Evolutionary conservation across 2,329 filamentous ascomycete species (phyloP).

Genomic region (Bipolaris sorokiniana): DNA sequence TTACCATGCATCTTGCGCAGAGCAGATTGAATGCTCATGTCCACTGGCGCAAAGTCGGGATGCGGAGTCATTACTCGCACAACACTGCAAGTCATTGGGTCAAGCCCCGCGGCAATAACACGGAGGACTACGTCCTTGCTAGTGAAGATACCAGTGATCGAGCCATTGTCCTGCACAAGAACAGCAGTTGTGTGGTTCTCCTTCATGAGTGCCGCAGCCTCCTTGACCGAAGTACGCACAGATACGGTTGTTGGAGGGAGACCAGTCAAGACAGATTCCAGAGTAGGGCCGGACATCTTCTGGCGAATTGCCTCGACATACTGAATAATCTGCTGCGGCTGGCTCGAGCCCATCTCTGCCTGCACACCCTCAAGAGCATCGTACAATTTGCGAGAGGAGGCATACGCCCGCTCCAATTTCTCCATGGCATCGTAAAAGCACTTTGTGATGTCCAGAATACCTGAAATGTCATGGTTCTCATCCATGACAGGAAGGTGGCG

Average conservation of each 20-base stretch:
- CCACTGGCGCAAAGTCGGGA: conserved; percentile 96
- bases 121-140: conserved; percentile 98
- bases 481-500: conserved; percentile 98
- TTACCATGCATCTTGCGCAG: conserved; percentile 98
- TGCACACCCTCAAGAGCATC: conserved; percentile 97
- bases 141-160: conserved; percentile 98
- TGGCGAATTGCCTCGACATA: conserved; percentile 94
- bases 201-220: conserved; percentile 95
- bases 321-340: conserved; percentile 98
- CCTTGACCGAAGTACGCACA: conserved; percentile 93
- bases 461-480: conserved; percentile 98
- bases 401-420: conserved; percentile 96
- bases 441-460: conserved; percentile 97
- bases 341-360: conserved; percentile 91
- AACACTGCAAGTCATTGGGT: conserved; percentile 93
- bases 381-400: conserved; percentile 96
- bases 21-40: conserved; percentile 98
- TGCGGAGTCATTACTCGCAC: conserved; percentile 99
- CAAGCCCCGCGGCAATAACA: conserved; percentile 94
- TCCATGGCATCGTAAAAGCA: conserved; percentile 99
- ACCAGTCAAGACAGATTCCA: conserved; percentile 92
- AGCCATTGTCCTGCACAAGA: conserved; percentile 92
- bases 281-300: conserved; percentile 97
- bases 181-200: conserved; percentile 98
- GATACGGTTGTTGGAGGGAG: conserved; percentile 92